Evolutionary conservation across 2,329 filamentous ascomycete genomes (phyloP).

Genomic region (Sarocladium kiliense): DNA sequence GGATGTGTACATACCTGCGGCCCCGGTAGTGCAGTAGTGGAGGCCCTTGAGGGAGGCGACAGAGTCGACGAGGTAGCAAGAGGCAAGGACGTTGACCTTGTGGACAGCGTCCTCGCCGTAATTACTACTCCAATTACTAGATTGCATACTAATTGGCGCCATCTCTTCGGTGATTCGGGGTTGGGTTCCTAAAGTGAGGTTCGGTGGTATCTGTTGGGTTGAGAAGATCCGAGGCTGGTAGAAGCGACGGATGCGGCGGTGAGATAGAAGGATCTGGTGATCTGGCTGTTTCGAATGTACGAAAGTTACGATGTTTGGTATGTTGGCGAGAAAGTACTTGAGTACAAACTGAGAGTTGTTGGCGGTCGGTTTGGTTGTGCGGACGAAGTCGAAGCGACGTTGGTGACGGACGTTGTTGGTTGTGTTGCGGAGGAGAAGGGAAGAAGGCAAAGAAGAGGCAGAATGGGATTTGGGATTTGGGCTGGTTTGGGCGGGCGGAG

Average conservation of each 20-base stretch:
- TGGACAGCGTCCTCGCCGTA: conserved; percentile 63
- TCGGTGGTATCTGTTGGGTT: not conserved
- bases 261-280: not conserved
- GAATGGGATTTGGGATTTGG: conserved; percentile 2
- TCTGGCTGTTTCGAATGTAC: not conserved
- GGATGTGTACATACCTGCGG: conserved; percentile 55
- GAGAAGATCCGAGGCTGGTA: conserved; percentile 4
- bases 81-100: conserved; percentile 76
- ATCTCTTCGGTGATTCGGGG: conserved; percentile 33
- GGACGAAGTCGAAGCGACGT: not conserved
- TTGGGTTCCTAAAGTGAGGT: not conserved
- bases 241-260: conserved; percentile 7
- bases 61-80: conserved; percentile 80
- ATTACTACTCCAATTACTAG: conserved; percentile 69
- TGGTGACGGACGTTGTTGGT: not conserved
- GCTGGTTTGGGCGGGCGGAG: not conserved
- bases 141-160: conserved; percentile 68
- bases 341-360: not conserved
- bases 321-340: no score
- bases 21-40: conserved; percentile 94
- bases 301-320: not conserved
- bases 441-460: not conserved
- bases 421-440: not conserved
- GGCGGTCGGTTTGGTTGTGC: not conserved
- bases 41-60: conserved; percentile 71